Conservation (phyloP, 345 rosid genomes). For the Salix udensis region DNA sequence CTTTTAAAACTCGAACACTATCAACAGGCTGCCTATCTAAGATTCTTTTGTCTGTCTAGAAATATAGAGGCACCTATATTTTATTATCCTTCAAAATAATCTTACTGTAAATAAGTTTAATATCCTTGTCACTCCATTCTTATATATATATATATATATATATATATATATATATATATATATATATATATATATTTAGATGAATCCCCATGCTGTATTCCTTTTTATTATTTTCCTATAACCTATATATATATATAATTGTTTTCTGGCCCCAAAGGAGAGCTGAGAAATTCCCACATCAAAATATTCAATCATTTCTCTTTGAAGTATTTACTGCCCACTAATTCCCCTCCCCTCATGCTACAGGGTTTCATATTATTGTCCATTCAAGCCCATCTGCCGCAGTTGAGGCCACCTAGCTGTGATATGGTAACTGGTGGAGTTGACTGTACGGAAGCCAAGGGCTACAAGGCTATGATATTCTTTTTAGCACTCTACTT, state of each 20-base stretch:
- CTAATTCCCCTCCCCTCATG: neutral
- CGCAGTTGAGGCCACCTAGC: constrained; percentile 16
- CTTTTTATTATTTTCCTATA: no score
- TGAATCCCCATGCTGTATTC: neutral
- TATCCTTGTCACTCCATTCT: no score
- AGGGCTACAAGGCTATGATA: constrained; percentile 14
- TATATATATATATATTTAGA: neutral
- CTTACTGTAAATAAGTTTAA: no score
- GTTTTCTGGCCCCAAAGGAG: neutral
- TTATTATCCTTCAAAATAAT: no score
- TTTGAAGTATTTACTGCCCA: no score
- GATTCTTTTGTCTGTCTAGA: constrained; percentile 13
- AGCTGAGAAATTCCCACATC: neutral
- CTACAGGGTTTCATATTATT: constrained; percentile 17
- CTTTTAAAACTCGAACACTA: neutral
- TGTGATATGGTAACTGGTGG: constrained; percentile 5
- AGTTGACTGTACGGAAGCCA: constrained; percentile 4
- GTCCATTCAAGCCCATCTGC: constrained; percentile 14
- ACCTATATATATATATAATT: no score
- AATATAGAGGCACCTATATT: neutral
- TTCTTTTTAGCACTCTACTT: constrained; percentile 15
- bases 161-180: neutral
- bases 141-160: neutral
- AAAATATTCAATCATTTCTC: neutral
- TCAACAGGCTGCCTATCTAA: neutral